These are phyloP conservation scores for Xylariaceae sp. DNA, from an alignment of 2,329 filamentous ascomycete species.

Conservation along the genomic window DNA sequence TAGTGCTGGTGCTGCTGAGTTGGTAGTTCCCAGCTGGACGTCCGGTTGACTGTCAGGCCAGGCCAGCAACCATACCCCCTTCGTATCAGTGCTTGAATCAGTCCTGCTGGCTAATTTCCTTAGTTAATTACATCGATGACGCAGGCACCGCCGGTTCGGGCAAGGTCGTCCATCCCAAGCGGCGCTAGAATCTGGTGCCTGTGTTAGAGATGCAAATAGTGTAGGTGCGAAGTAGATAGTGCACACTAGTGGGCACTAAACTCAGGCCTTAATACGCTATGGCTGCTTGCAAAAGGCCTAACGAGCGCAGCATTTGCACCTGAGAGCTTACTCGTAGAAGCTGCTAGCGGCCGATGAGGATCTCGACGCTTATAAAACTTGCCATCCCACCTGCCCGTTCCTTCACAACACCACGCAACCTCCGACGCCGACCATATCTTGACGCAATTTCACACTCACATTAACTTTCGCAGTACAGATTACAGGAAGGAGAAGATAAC, in stretches of 20 bases:
- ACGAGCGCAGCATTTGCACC: no score
- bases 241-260: background rate
- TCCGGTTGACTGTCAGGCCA: background rate
- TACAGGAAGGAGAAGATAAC: background rate
- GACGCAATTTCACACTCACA: background rate
- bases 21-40: no score
- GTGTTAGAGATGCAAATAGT: background rate
- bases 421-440: background rate
- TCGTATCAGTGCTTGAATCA: constrained; percentile 3
- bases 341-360: no score
- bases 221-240: background rate
- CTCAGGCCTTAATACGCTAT: background rate
- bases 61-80: background rate
- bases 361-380: background rate
- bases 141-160: constrained; percentile 13
- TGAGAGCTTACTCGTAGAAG: no score
- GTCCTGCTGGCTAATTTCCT: constrained; percentile 1
- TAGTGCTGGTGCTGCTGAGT: no score
- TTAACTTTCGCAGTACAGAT: background rate
- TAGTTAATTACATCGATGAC: constrained; percentile 13
- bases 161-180: constrained; percentile 9
- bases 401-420: no score
- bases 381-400: background rate
- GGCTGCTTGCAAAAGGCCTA: no score
- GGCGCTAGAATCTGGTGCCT: background rate